A percentile compares a stretch with the other conserved stretches of the same genome.
Evolutionary conservation across 2,329 filamentous ascomycete genomes (phyloP).

Genomic region (Cucurbitaria berberidis): DNA sequence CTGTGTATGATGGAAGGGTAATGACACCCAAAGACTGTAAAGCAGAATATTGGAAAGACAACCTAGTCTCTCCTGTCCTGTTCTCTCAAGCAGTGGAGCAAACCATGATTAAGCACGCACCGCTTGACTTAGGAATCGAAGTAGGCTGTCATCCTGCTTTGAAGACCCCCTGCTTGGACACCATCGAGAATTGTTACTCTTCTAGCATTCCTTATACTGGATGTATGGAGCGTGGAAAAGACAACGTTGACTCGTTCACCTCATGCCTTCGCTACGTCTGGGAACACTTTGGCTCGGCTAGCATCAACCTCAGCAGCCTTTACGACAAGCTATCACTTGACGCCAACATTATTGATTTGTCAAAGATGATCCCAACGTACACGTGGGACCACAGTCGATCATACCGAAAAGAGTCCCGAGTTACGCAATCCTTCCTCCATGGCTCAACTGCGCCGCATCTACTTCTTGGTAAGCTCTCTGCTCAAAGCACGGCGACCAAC

Average conservation of each 20-base stretch:
- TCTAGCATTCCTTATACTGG: background rate
- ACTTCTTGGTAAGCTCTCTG: background rate
- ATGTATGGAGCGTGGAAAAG: background rate
- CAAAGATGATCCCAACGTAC: background rate
- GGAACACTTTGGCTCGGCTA: too few species aligned
- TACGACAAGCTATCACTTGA: background rate
- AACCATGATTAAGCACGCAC: background rate
- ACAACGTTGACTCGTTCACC: too few species aligned
- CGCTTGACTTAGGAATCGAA: too few species aligned
- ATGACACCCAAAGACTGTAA: too few species aligned
- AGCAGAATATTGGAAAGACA: background rate
- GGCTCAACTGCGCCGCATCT: background rate
- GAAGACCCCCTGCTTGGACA: conserved; percentile 15
- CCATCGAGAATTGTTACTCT: background rate
- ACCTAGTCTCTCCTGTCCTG: background rate
- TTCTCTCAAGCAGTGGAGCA: background rate
- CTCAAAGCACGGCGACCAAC: background rate
- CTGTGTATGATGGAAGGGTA: conserved; percentile 2
- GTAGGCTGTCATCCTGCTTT: conserved; percentile 22
- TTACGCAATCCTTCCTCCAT: too few species aligned
- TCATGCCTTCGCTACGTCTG: too few species aligned
- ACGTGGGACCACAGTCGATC: background rate
- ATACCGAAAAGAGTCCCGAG: background rate
- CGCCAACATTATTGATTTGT: background rate
- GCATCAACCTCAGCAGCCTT: too few species aligned